A percentile compares a stretch with the other conserved stretches of the same genome.
Evolutionary conservation across 2,329 filamentous ascomycete species (phyloP).

Genomic region (Penicillium sp.): DNA sequence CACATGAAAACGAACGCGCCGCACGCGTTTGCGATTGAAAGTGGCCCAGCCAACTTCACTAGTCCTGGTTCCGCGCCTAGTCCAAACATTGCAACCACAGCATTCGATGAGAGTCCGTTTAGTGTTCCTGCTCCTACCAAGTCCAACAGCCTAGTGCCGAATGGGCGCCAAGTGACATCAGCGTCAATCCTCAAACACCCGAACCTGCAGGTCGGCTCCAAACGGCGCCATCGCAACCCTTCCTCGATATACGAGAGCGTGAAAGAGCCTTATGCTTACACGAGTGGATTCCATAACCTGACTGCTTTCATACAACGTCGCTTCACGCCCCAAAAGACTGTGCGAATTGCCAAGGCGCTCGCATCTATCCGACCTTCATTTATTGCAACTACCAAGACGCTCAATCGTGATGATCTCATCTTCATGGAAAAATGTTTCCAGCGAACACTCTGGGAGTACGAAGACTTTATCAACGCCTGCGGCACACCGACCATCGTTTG

Average conservation of each 20-base stretch:
- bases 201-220: constrained; percentile 41
- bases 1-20: constrained; percentile 51
- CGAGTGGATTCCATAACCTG: constrained; percentile 84
- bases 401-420: constrained; percentile 84
- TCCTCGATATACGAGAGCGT: constrained; percentile 87
- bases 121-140: constrained; percentile 25
- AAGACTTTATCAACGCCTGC: constrained; percentile 85
- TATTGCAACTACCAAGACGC: constrained; percentile 85
- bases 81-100: constrained; percentile 46
- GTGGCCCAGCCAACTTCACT: constrained; percentile 57
- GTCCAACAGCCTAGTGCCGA: constrained; percentile 31
- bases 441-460: constrained; percentile 86
- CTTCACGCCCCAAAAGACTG: constrained; percentile 73
- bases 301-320: constrained; percentile 77
- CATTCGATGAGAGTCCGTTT: constrained; percentile 44
- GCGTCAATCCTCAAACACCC: constrained; percentile 48
- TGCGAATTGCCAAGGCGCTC: constrained; percentile 83
- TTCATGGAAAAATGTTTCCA: constrained; percentile 99
- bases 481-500: constrained; percentile 91
- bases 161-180: constrained; percentile 42
- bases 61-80: constrained; percentile 62
- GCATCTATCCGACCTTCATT: constrained; percentile 90
- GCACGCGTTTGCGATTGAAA: constrained; percentile 64
- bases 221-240: constrained; percentile 67
- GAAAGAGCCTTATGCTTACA: constrained; percentile 89